Base-by-base conservation (phyloP, 108 stramenopile species). In the Nitzschia palea region DNA sequence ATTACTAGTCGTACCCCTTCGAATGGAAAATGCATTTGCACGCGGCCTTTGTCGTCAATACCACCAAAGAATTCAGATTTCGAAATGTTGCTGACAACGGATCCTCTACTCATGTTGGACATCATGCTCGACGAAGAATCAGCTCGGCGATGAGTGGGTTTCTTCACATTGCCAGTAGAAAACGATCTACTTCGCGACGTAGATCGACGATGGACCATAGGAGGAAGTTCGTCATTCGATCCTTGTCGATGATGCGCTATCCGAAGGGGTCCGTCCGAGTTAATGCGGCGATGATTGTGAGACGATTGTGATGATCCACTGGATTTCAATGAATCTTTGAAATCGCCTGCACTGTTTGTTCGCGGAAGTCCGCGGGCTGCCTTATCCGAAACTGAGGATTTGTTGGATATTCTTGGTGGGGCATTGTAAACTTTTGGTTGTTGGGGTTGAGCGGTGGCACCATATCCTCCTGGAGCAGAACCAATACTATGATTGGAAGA, bases 1-100 rank as follows among this genome's bases (percentile, higher is more conserved):
- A 86, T 83, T 26, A 85, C 71, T 25, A 90, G 59, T 12, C 80
- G 74, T 54, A 87, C 74, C 29, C 65, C 63, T 56, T 85, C 84
- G 50, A 78, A 80, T 9, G 89, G 89, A 20, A 77, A 79, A 48
- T 87, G 84, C 58, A 90, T 73, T 37, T 68, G 74, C 14, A 84
- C 70, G 27, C 61, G 67, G n/a, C 89, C 89, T 22, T 70, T 17
- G 25, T 68, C 63, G 30, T 86, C 86, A 12, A 87, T 62, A 10
- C 80, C 89, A 34, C 50, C 75, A 58, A 86, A 85, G 58, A 87
- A 50, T 29, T 76, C 65, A 0, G 82, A 83, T 54, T 84, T 90
- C 33, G 79, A 70, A 76, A 87, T 82, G 45, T 90, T 80, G 52
- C 82, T 55, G 9, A 60, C 59, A 20, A 71, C 48, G n/a, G 55